Conservation (phyloP, 768 basidiomycete genomes). For the Royoungia palumana region DNA sequence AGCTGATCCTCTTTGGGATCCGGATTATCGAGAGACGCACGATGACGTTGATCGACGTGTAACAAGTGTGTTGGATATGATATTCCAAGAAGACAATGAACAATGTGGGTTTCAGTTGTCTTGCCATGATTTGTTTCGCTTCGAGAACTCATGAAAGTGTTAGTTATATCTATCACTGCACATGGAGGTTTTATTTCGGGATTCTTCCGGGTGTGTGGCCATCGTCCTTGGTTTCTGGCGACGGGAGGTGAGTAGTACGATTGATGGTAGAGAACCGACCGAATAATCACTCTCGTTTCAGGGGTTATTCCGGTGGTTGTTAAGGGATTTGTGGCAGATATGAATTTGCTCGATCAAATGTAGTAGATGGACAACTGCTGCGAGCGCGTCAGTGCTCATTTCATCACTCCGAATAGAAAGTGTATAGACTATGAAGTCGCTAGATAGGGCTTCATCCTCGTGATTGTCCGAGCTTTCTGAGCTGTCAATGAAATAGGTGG, state of each 20-base stretch:
- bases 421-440: no score
- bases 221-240: slow-evolving; percentile 43
- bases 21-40: slow-evolving; percentile 20
- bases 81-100: slow-evolving; percentile 44
- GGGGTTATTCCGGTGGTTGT: slow-evolving; percentile 28
- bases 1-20: slow-evolving; percentile 56
- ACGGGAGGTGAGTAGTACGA: slow-evolving; percentile 56
- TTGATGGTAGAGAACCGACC: not conserved
- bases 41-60: slow-evolving; percentile 45
- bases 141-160: not conserved
- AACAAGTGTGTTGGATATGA: slow-evolving; percentile 47
- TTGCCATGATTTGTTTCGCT: not conserved
- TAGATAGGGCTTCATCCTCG: no score
- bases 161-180: slow-evolving; percentile 64
- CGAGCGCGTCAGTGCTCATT: no score
- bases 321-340: slow-evolving; percentile 4
- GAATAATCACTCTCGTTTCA: not conserved
- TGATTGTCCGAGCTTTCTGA: no score
- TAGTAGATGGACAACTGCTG: no score
- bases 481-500: no score
- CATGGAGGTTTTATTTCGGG: slow-evolving; percentile 63
- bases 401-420: no score
- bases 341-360: no score
- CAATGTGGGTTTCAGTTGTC: slow-evolving; percentile 42
- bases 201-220: slow-evolving; percentile 46